A percentile compares a stretch with the other conserved stretches of the same genome.
Conservation (phyloP, 164 flowering plant species). For the Akebia trifoliata region DNA sequence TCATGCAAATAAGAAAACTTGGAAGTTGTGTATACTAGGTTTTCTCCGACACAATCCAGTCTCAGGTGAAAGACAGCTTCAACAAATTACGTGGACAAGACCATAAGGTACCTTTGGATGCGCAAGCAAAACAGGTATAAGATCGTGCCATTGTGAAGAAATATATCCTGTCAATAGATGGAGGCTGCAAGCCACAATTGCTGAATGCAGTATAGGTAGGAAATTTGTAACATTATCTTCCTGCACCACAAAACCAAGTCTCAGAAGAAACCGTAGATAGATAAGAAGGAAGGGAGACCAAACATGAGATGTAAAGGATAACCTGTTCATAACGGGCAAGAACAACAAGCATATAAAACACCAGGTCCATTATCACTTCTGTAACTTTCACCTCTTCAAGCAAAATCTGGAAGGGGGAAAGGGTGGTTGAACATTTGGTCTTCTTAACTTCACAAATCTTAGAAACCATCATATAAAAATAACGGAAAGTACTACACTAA, state of each 20-base stretch:
- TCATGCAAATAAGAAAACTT: neutral
- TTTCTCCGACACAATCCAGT: neutral
- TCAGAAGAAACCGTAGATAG: constrained; percentile 6
- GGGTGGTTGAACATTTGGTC: neutral
- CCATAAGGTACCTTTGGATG: constrained; percentile 66
- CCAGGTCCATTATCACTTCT: constrained; percentile 82
- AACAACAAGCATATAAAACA: constrained; percentile 54
- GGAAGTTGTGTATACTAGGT: neutral
- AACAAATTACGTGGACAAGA: neutral
- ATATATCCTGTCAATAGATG: constrained; percentile 64
- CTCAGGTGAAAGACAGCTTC: neutral
- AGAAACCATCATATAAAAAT: too few species aligned
- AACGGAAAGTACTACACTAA: too few species aligned
- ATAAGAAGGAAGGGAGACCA: constrained; percentile 3
- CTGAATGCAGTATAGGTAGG: constrained; percentile 56
- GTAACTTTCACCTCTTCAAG: constrained; percentile 81
- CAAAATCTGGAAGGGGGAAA: constrained; percentile 55
- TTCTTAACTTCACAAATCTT: neutral
- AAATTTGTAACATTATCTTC: constrained; percentile 32
- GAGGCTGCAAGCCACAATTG: constrained; percentile 74
- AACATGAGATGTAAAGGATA: constrained; percentile 7
- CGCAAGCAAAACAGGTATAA: constrained; percentile 68
- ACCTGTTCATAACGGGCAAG: constrained; percentile 69
- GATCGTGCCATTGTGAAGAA: constrained; percentile 83
- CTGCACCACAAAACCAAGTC: constrained; percentile 32